Evolutionary conservation across 148 eudicot genomes (phyloP).

Genomic region (Chenopodium berlandieri): DNA sequence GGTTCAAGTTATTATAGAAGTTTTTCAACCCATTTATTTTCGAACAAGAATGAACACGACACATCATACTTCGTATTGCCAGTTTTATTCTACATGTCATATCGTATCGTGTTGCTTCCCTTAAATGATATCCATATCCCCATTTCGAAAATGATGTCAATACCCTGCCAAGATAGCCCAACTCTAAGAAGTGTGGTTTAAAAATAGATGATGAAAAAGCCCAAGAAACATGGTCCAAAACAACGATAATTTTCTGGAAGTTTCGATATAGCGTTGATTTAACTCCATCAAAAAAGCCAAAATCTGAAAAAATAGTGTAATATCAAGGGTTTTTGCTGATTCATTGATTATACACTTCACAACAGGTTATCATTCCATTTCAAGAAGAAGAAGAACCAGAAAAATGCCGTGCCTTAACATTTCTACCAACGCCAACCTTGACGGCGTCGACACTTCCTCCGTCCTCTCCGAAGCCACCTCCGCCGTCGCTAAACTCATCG

Average conservation of each 20-base stretch:
- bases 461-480: constrained; percentile 87
- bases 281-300: neutral
- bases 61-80: no score
- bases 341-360: neutral
- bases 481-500: constrained; percentile 64
- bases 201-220: neutral
- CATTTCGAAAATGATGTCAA: no score
- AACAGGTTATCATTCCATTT: neutral
- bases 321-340: no score
- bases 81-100: no score
- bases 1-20: no score
- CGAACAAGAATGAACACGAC: no score
- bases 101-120: no score
- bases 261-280: neutral
- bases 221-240: neutral
- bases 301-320: neutral
- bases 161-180: neutral
- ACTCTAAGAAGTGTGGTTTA: neutral
- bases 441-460: constrained; percentile 77
- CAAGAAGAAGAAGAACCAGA: neutral
- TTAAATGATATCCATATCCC: no score
- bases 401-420: constrained; percentile 87
- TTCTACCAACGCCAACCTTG: constrained; percentile 78
- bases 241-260: neutral
- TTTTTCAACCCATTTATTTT: no score